Base-by-base conservation (phyloP, 2,329 filamentous ascomycete genomes). In the Colletotrichum acutatum region DNA sequence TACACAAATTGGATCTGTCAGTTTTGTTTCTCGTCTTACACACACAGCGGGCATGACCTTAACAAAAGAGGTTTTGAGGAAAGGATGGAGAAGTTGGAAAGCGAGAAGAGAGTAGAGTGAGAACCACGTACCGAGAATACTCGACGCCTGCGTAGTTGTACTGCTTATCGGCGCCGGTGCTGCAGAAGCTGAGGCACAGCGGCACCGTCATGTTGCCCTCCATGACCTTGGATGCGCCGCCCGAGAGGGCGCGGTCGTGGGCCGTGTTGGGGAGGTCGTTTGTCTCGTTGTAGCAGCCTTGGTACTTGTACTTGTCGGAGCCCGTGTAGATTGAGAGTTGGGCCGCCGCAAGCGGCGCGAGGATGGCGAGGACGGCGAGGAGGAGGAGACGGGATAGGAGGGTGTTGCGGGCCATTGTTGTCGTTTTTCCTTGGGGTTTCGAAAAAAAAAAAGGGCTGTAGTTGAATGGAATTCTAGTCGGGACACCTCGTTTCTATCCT, bases 251-350 rank as follows among this genome's bases (percentile, higher is more conserved):
- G 76, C 83, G 84, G 61, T 72, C 78, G 59, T 82, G 81, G 32
- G 82, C 82, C 5, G 86, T 83, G 72, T 80, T 79, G 16, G 79
- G 73, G 16, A 87, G 77, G 52, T 82, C 81, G n/a, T 83, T 85
- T 2, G 89, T 90, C 78, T 91, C 89, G 76, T 89, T 89, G 81
- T 82, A 90, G 82, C 90, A 91, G 68, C 89, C 89, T n/a, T 80
- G 78, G 79, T 90, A 90, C 19, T 67, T 74, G 80, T 89, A 90
- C 57, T 76, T 78, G 34, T 76, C 74, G 6, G 81, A 80, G 52
- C 76, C 77, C 61, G 78, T 78, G 78, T 83, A 86, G 75, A 85
- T 79, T 5, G 72, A 77, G 34, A 79, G 75, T 58, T 76, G 59
- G 12, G 76, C 75, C 7, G 74, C 19, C 22, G 75, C 75, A n/a